Conservation (phyloP, 257 asterid genomes). For the Rhazya stricta region DNA sequence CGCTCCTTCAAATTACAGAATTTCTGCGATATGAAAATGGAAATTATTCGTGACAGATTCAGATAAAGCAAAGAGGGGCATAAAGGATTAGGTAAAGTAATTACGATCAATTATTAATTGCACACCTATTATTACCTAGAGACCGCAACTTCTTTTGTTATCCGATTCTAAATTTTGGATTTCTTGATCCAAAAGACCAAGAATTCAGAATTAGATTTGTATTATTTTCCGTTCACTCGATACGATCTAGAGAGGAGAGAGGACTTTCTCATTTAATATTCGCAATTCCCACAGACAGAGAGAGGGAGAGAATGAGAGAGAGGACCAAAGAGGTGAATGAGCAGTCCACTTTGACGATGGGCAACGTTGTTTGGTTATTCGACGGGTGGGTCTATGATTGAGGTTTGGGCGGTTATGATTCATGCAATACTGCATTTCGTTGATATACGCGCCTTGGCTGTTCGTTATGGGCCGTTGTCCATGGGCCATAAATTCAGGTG, state of each 20-base stretch:
- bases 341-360: conserved; percentile 1
- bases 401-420: not conserved
- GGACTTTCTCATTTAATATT: not conserved
- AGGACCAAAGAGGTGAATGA: not conserved
- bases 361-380: not conserved
- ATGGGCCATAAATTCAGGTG: not conserved
- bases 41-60: not conserved
- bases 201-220: not conserved
- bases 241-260: not conserved
- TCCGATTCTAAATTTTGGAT: conserved; percentile 6
- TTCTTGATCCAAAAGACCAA: not conserved
- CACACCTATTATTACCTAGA: not conserved
- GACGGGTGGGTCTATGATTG: not conserved
- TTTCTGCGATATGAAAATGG: not conserved
- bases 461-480: not conserved
- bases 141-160: not conserved
- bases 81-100: conserved; percentile 11
- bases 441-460: not conserved
- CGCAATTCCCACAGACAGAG: not conserved
- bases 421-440: not conserved
- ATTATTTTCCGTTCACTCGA: not conserved
- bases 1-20: not conserved
- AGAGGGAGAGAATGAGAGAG: not conserved
- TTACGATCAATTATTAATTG: not conserved
- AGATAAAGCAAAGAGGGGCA: conserved; percentile 8